Evolutionary conservation across 2,329 filamentous ascomycete species (phyloP).

Genomic region (Teratosphaeria epicoccoides): DNA sequence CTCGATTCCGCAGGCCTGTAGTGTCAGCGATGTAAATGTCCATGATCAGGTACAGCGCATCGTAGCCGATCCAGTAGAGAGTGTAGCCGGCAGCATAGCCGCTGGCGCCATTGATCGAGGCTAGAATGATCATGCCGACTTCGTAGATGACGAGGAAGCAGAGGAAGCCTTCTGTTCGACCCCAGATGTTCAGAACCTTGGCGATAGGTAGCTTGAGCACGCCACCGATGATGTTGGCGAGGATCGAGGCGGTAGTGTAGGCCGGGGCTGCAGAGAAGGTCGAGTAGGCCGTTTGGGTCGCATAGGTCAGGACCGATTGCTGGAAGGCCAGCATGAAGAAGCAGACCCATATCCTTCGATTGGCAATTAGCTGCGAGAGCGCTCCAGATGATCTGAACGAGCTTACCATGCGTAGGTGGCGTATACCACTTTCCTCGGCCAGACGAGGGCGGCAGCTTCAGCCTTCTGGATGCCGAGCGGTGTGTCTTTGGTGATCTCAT

Average conservation of each 20-base stretch:
- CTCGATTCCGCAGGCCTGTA: conserved; percentile 22
- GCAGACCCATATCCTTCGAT: conserved; percentile 36
- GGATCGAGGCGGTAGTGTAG: conserved; percentile 27
- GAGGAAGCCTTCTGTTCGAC: conserved; percentile 30
- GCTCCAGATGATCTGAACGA: neutral
- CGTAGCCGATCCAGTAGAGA: conserved; percentile 24
- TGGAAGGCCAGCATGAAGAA: conserved; percentile 41
- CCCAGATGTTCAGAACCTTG: conserved; percentile 33
- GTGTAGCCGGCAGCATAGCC: conserved; percentile 23
- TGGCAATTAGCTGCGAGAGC: neutral
- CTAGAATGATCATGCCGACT: conserved; percentile 23
- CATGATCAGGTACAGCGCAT: conserved; percentile 22
- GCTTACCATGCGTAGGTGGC: conserved; percentile 30
- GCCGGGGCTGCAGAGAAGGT: conserved; percentile 26
- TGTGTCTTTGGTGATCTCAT: conserved; percentile 20
- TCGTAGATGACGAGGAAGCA: conserved; percentile 32
- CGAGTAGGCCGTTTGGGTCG: conserved; percentile 32
- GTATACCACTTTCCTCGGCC: conserved; percentile 29
- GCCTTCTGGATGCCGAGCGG: conserved; percentile 31
- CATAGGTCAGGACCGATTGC: conserved; percentile 28
- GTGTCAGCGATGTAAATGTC: conserved; percentile 27
- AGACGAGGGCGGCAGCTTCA: conserved; percentile 32
- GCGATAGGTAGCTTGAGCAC: conserved; percentile 30
- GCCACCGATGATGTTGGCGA: conserved; percentile 28
- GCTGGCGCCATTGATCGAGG: conserved; percentile 17